Conservation (phyloP, 306 rosid species). For the Morella rubra region DNA sequence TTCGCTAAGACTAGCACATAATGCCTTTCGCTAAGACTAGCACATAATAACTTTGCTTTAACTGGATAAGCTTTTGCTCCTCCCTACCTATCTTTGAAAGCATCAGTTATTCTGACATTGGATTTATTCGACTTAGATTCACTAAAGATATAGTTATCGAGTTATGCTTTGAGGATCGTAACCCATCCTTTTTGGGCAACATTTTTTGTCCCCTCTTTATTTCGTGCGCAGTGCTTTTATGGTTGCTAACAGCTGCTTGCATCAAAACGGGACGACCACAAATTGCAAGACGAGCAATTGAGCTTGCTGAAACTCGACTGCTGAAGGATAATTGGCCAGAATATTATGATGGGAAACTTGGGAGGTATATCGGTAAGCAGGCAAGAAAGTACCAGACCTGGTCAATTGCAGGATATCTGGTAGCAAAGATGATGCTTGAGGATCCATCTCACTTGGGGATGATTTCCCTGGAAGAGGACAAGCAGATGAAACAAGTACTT, state of each 20-base stretch:
- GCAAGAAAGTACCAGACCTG: slow-evolving; percentile 93
- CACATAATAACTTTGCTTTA: neutral
- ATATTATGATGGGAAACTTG: slow-evolving; percentile 84
- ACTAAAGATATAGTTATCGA: too few relatives aligned
- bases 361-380: slow-evolving; percentile 80
- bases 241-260: slow-evolving; percentile 92
- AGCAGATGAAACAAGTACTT: slow-evolving; percentile 80
- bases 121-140: neutral
- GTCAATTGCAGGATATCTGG: slow-evolving; percentile 90
- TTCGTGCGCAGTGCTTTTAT: slow-evolving; percentile 65
- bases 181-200: neutral
- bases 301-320: slow-evolving; percentile 82
- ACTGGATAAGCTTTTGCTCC: neutral
- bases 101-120: neutral
- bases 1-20: neutral
- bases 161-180: neutral
- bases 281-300: slow-evolving; percentile 81
- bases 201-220: slow-evolving; percentile 13
- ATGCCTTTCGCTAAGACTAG: neutral
- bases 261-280: slow-evolving; percentile 87
- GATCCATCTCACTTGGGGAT: slow-evolving; percentile 91
- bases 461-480: slow-evolving; percentile 93
- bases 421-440: slow-evolving; percentile 93
- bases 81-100: neutral
- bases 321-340: slow-evolving; percentile 92